These are phyloP conservation scores for Pythium chondricola DNA, from an alignment of 352 stramenopile genomes.

Conservation along the genomic window DNA sequence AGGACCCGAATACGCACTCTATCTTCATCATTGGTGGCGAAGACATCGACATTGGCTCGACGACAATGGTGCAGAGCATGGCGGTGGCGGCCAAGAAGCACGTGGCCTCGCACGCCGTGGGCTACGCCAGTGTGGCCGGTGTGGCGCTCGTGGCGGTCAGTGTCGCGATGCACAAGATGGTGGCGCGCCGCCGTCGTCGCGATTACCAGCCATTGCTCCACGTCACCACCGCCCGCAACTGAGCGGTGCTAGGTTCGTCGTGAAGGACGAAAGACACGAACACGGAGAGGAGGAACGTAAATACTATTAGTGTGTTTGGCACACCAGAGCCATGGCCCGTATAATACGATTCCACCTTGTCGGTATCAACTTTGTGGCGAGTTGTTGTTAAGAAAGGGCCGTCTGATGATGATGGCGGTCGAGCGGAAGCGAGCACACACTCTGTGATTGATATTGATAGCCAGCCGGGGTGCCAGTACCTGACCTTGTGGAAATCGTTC, in stretches of 20 bases:
- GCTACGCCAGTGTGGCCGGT: neutral
- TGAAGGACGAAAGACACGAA: too few species aligned
- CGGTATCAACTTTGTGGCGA: too few species aligned
- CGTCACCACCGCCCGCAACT: constrained; percentile 6
- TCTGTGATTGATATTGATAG: too few species aligned
- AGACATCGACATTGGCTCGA: constrained; percentile 6
- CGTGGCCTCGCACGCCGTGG: neutral
- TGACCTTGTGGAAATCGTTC: too few species aligned
- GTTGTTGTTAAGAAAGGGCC: too few species aligned
- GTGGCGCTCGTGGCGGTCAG: constrained; percentile 5
- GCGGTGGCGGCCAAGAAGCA: constrained; percentile 6
- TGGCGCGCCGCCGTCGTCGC: constrained; percentile 8
- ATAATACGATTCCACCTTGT: too few species aligned
- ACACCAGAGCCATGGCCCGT: too few species aligned
- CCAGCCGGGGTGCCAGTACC: too few species aligned
- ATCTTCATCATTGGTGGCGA: constrained; percentile 12
- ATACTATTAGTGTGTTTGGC: too few species aligned
- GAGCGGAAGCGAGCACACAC: too few species aligned
- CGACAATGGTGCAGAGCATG: neutral
- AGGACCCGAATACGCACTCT: constrained; percentile 3
- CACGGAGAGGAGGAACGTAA: too few species aligned
- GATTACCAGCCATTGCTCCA: constrained; percentile 17
- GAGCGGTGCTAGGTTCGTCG: neutral
- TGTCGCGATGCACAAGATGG: constrained; percentile 13
- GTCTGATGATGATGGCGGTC: too few species aligned